These are phyloP conservation scores for Diaporthe ampelina DNA, from an alignment of 2,329 filamentous ascomycete genomes.

Conservation along the genomic window DNA sequence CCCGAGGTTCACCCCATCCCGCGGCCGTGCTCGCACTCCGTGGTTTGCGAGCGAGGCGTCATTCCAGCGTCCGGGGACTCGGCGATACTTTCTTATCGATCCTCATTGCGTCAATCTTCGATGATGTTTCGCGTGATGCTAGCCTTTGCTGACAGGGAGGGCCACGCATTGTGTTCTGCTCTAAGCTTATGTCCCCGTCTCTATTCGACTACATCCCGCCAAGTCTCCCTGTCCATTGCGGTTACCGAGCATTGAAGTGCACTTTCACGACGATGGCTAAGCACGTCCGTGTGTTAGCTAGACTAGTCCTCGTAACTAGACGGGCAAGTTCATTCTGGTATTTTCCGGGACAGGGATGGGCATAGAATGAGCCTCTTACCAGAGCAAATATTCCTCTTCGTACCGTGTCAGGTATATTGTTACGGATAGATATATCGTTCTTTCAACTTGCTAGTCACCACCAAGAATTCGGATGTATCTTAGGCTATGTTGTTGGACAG, in stretches of 20 bases:
- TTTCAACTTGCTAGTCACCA: background rate
- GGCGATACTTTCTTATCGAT: conserved; percentile 8
- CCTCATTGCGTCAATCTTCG: background rate
- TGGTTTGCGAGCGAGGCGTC: background rate
- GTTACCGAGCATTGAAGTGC: background rate
- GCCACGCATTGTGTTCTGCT: background rate
- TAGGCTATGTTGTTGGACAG: background rate
- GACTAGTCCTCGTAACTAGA: background rate
- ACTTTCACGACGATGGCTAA: background rate
- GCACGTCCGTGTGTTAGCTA: background rate
- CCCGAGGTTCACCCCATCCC: background rate
- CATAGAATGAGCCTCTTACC: background rate
- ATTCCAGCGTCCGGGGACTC: conserved; percentile 3
- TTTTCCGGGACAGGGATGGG: background rate
- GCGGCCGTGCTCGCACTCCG: background rate
- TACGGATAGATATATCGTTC: background rate
- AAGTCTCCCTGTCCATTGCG: background rate
- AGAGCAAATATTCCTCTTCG: background rate
- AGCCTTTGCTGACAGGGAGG: background rate
- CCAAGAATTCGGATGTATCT: background rate
- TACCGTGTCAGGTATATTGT: background rate
- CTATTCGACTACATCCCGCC: background rate
- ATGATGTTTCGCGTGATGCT: background rate
- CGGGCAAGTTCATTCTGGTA: background rate
- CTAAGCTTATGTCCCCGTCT: too few relatives aligned